Evolutionary conservation across 805 yeast species (phyloP), one percentile per base, ranked within the genome.

Genomic region (Jamesozyma rosinii): DNA sequence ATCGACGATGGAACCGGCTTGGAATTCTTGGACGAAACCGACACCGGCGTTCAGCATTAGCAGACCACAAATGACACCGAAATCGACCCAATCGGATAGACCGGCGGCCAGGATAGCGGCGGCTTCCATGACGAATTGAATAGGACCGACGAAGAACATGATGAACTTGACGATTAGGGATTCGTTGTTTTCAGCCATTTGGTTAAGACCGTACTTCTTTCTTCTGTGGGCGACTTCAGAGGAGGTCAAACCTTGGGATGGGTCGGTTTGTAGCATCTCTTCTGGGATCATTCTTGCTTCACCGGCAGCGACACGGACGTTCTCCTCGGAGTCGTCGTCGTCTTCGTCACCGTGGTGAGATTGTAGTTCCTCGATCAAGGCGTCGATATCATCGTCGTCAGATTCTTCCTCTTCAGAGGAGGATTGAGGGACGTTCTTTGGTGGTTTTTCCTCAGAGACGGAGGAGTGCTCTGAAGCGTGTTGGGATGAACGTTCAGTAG

Each of bases 61-160:
- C 58, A 88, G 72, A 71, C 83, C 96, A 69, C 85, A 79, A 66
- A 88, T 88, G 67, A 88, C 97, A 79, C 97, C 96, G 75, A 88
- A 88, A 78, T 88, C 96, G 64, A 88, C 95, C 96, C 96, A 88
- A 74, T 89, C 96, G 73, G 86, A 86, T 60, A 86, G 76, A 81
- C 95, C 95, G 54, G 95, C 95, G 64, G 95, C 95, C 68, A 86
- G 74, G 53, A 86, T 77, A 58, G 95, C 95, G 62, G 95, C 95
- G 63, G 90, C 94, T 74, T 86, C 95, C 95, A 86, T 86, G 64
- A 86, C 95, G 80, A 87, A 86, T 74, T 87, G 95, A 67, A 86
- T 86, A 55, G 95, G 95, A 72, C 95, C 95, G 53, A 86, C 82
- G 69, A 86, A 86, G 77, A 85, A 86, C 83, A 77, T 76, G 60